Base-by-base conservation (phyloP, 169 alveolate genomes). In the Blepharisma undulans region DNA sequence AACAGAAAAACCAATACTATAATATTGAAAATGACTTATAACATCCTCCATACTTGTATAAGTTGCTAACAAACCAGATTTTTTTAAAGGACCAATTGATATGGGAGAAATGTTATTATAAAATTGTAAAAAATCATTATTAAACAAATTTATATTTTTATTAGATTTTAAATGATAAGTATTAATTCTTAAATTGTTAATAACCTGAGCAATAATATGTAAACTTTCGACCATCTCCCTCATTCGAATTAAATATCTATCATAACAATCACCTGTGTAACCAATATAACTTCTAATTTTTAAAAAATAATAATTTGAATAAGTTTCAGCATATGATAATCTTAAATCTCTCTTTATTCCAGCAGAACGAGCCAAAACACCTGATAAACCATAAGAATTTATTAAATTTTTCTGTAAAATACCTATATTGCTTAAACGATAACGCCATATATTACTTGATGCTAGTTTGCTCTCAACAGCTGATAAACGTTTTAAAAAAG, bases 191-290 rank as follows among this genome's bases (percentile, higher is more conserved):
- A 85, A 61, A 16, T 91, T 91, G 3, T 90, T 61, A 30, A 87
- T 36, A 29, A 91, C 33, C 61, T 92, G 94, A 60, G 72, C 76
- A 84, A 92, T 66, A n/a, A 92, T 84, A 88, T 89, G 48, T 32
- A 89, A 25, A 90, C 93, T 89, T 84, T 92, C 95, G 21, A 48
- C 78, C 92, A 92, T 92, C 76, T 92, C 95, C n/a, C 92, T 29
- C 10, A 92, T 84, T 76, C 95, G 29, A 77, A 92, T 92, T 77
- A 92, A 85, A 90, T 81, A 92, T 19, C 95, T 71, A 66, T 92
- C 95, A 82, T 76, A 92, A 59, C 89, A 60, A 85, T 92, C 95
- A 19, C 95, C 95, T 59, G 72, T 25, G 32, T 76, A 76, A 30
- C 95, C 95, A n/a, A 92, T 12, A 90, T 84, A 92, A 61, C 92